Percentiles rank a stretch among this genome's conserved stretches.
Evolutionary conservation across 108 stramenopile genomes (phyloP).

Genomic region (Fragilariopsis cylindrus): DNA sequence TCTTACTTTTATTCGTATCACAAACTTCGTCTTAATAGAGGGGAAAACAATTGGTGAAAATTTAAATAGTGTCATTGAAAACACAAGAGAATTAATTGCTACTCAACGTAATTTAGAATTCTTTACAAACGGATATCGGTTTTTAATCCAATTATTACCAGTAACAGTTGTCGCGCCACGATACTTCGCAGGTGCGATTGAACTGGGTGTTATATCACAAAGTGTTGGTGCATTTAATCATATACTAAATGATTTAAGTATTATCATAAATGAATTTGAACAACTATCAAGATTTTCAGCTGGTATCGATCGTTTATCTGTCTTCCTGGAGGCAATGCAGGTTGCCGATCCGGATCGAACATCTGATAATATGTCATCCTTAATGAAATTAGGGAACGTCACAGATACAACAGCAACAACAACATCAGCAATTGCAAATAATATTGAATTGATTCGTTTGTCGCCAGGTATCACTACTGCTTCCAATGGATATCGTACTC

Average conservation of each 20-base stretch:
- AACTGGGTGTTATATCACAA: constrained; percentile 92
- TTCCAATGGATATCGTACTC: constrained; percentile 4
- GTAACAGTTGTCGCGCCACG: constrained; percentile 91
- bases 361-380: constrained; percentile 25
- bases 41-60: constrained; percentile 56
- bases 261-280: constrained; percentile 95
- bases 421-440: background rate
- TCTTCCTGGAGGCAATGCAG: constrained; percentile 80
- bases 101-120: constrained; percentile 90
- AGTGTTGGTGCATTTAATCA: constrained; percentile 84
- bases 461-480: constrained; percentile 1
- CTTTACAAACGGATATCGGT: constrained; percentile 90
- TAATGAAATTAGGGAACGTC: constrained; percentile 19
- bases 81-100: constrained; percentile 70
- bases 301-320: constrained; percentile 84
- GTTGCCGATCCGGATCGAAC: constrained; percentile 52
- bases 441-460: constrained; percentile 35
- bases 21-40: too few relatives aligned
- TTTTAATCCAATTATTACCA: constrained; percentile 89
- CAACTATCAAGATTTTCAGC: constrained; percentile 85
- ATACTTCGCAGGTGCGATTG: constrained; percentile 88
- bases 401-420: background rate
- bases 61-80: constrained; percentile 70
- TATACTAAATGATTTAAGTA: constrained; percentile 82
- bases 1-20: too few relatives aligned